phyloP scores from a whole-genome alignment of 202 grass and related monocot species.

The Elaeis oleifera region DNA sequence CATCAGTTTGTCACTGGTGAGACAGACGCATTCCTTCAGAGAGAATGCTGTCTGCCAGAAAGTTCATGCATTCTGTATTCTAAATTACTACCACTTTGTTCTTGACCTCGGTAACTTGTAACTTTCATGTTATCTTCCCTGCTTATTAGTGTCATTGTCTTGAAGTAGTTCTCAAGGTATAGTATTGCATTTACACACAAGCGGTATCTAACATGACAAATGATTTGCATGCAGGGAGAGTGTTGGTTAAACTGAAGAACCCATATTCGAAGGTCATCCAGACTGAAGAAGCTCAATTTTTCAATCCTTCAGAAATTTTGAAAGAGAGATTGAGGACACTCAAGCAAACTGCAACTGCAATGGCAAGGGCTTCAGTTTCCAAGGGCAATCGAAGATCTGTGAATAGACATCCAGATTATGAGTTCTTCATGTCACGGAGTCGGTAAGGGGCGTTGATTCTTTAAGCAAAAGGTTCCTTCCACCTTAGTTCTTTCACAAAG shows the following conservation, averaged over 20 bases:
- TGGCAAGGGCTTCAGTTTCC: constrained; percentile 42
- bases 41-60: too few species aligned
- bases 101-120: too few species aligned
- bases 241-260: constrained; percentile 45
- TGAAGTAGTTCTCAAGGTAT: neutral
- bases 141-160: neutral
- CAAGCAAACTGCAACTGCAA: constrained; percentile 32
- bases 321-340: constrained; percentile 46
- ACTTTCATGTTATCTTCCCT: too few species aligned
- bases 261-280: constrained; percentile 2
- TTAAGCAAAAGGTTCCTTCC: neutral
- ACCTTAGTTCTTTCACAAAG: too few species aligned
- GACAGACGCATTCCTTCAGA: too few species aligned
- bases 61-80: too few species aligned
- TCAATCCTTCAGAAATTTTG: constrained; percentile 21
- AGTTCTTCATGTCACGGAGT: constrained; percentile 61
- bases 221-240: constrained; percentile 43
- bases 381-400: constrained; percentile 17
- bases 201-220: neutral
- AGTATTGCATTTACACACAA: neutral
- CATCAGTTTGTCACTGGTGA: too few species aligned
- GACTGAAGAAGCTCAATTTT: neutral
- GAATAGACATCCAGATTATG: constrained; percentile 62
- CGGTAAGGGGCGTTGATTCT: constrained; percentile 18
- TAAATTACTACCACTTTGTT: too few species aligned